Evolutionary conservation across 2,329 filamentous ascomycete species (phyloP), one percentile per base, ranked within the genome.

Genomic region (Colletotrichum agaves): DNA sequence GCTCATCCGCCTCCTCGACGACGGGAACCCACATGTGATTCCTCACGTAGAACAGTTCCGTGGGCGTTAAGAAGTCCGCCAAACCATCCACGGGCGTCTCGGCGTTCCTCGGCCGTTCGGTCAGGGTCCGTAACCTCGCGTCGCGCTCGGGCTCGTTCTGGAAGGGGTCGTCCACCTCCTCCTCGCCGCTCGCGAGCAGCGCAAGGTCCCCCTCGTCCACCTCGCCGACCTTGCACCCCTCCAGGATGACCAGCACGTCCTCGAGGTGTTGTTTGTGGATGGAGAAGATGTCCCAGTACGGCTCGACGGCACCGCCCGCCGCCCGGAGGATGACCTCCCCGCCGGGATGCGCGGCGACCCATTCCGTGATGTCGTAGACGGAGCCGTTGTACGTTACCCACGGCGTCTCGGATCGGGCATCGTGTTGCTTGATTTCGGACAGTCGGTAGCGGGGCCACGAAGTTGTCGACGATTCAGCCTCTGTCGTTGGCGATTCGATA

Each of bases 311-410:
- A 15, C 82, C 80, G 6, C 84, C 84, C 4, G 80, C 81, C 7
- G 84, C 84, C 46, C 81, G 78, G 15, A 85, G 75, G 63, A 85
- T 85, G 3, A 85, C 82, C 59, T 84, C 81, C 27, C 84, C 84
- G 11, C 84, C 84, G 2, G 84, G 84, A 72, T 85, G 84, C 6
- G 76, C 79, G 6, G 78, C 76, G 17, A 85, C 74, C 80, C 83
- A 85, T 37, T 85, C 82, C 7, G 84, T 85, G 53, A 86, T 85
- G 71, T 85, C 83, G 74, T 85, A 86, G 7, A 85, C 82, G 17
- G 79, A 77, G 41, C 76, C 79, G 11, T 79, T 81, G 52, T 78
- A 79, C 35, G 79, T 79, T 5, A 85, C 79, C 84, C 84, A 86
- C 27, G 82, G 81, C 6, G 75, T 74, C 13, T 80, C 75, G 0